phyloP scores from a whole-genome alignment of 2,329 filamentous ascomycete genomes.

The Phialocephala sp. region DNA sequence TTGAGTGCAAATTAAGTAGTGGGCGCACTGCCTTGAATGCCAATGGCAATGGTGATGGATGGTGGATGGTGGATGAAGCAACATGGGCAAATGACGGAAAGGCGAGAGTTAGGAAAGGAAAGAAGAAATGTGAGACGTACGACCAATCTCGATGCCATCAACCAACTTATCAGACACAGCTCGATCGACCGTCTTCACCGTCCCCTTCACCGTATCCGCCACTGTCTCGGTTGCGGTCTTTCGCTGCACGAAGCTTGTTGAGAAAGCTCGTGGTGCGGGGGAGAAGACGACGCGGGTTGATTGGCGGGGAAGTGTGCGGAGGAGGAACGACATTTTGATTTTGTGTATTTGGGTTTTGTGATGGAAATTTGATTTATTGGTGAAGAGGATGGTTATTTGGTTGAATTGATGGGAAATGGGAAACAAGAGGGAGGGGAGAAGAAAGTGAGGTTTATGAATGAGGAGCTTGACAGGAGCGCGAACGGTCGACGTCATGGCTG shows the following conservation, averaged over 20 bases:
- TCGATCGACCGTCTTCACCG: slow-evolving; percentile 63
- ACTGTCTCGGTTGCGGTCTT: slow-evolving; percentile 59
- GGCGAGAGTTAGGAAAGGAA: too few relatives aligned
- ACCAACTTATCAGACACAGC: slow-evolving; percentile 65
- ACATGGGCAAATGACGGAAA: too few relatives aligned
- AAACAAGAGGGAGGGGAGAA: neutral
- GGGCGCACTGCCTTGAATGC: too few relatives aligned
- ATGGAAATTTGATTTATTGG: neutral
- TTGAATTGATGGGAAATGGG: slow-evolving; percentile 6
- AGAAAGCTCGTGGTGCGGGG: slow-evolving; percentile 47
- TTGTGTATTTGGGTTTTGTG: slow-evolving; percentile 12
- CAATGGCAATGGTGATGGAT: slow-evolving; percentile 34
- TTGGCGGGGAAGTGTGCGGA: slow-evolving; percentile 47
- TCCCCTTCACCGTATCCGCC: slow-evolving; percentile 67
- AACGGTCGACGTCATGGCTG: slow-evolving; percentile 3
- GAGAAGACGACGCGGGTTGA: slow-evolving; percentile 41
- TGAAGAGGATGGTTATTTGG: neutral
- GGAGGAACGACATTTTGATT: slow-evolving; percentile 58
- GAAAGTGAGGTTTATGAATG: slow-evolving; percentile 2
- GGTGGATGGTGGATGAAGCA: neutral
- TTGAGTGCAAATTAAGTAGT: too few relatives aligned
- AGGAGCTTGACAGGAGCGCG: neutral
- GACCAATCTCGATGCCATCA: slow-evolving; percentile 62
- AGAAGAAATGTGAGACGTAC: slow-evolving; percentile 48
- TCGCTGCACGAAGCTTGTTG: slow-evolving; percentile 43